These are phyloP conservation scores for Cymbidium sinense DNA, from an alignment of 106 monocot genomes.

Conservation along the genomic window DNA sequence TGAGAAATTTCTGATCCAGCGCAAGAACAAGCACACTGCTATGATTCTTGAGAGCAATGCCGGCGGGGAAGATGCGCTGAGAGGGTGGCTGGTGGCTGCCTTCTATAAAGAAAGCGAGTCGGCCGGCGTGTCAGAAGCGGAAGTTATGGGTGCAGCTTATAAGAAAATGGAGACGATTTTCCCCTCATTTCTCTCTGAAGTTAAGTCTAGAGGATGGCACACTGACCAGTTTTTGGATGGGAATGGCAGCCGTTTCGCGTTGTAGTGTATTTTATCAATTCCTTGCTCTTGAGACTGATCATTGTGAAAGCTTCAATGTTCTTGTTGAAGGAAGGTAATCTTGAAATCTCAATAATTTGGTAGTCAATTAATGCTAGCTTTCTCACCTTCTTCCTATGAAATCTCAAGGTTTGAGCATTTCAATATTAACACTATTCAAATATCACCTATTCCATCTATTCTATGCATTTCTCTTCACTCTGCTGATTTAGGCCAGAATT, in stretches of 20 bases:
- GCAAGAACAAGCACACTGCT: slow-evolving; percentile 26
- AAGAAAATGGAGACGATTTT: slow-evolving; percentile 60
- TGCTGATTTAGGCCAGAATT: too few relatives aligned
- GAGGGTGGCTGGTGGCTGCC: slow-evolving; percentile 86
- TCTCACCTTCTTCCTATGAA: too few relatives aligned
- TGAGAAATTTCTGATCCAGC: slow-evolving; percentile 71
- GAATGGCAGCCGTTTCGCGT: slow-evolving; percentile 62
- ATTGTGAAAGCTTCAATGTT: too few relatives aligned
- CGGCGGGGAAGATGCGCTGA: slow-evolving; percentile 79
- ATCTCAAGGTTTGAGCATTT: too few relatives aligned
- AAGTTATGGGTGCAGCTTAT: slow-evolving; percentile 27
- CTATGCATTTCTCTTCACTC: too few relatives aligned
- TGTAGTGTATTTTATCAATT: neutral
- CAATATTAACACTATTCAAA: too few relatives aligned
- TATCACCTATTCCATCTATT: too few relatives aligned
- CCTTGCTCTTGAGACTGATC: too few relatives aligned
- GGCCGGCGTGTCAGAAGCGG: slow-evolving; percentile 2
- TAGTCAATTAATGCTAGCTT: too few relatives aligned
- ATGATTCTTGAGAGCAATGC: slow-evolving; percentile 74
- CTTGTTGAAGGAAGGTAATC: too few relatives aligned
- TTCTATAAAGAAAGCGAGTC: slow-evolving; percentile 59
- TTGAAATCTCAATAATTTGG: too few relatives aligned
- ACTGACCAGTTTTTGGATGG: slow-evolving; percentile 90
- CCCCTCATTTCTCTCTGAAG: slow-evolving; percentile 52
- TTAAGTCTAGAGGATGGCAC: slow-evolving; percentile 84